Conservation (phyloP, 805 yeast genomes). For the Suhomyces faveliae region DNA sequence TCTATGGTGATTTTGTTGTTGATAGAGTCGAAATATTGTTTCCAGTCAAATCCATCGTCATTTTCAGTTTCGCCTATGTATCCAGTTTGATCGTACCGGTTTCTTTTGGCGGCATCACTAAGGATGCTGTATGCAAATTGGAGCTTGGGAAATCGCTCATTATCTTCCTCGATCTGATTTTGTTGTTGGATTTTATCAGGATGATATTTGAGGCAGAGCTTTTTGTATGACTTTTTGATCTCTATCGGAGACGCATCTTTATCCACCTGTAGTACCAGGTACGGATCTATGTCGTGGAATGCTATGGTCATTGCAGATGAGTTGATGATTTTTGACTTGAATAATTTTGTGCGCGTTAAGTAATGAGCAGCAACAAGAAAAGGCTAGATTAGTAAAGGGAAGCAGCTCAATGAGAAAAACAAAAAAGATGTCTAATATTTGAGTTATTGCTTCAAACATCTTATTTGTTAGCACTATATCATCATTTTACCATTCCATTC, state of each 20-base stretch:
- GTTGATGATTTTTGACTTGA: not conserved
- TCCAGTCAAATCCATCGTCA: slow-evolving; percentile 50
- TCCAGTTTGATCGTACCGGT: slow-evolving; percentile 70
- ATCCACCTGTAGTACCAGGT: slow-evolving; percentile 48
- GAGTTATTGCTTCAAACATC: too few relatives aligned
- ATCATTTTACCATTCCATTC: too few relatives aligned
- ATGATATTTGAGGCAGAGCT: slow-evolving; percentile 23
- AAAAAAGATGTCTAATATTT: too few relatives aligned
- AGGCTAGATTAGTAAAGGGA: not conserved
- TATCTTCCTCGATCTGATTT: slow-evolving; percentile 14
- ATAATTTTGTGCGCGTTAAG: not conserved
- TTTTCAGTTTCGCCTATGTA: slow-evolving; percentile 38
- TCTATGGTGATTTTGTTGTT: slow-evolving; percentile 57
- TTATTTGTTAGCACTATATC: too few relatives aligned
- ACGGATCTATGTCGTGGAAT: slow-evolving; percentile 58
- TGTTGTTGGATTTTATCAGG: slow-evolving; percentile 30
- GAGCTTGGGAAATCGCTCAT: slow-evolving; percentile 55
- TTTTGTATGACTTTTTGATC: slow-evolving; percentile 53
- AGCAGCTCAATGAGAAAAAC: not conserved
- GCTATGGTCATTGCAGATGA: slow-evolving; percentile 2
- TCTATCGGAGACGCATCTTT: slow-evolving; percentile 46
- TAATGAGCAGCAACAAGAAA: not conserved
- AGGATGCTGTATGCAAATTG: slow-evolving; percentile 75
- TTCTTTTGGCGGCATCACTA: slow-evolving; percentile 54
- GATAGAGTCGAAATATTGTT: slow-evolving; percentile 50